These are phyloP conservation scores for Pythium rishiriense DNA, from an alignment of 352 stramenopile genomes.

Conservation along the genomic window DNA sequence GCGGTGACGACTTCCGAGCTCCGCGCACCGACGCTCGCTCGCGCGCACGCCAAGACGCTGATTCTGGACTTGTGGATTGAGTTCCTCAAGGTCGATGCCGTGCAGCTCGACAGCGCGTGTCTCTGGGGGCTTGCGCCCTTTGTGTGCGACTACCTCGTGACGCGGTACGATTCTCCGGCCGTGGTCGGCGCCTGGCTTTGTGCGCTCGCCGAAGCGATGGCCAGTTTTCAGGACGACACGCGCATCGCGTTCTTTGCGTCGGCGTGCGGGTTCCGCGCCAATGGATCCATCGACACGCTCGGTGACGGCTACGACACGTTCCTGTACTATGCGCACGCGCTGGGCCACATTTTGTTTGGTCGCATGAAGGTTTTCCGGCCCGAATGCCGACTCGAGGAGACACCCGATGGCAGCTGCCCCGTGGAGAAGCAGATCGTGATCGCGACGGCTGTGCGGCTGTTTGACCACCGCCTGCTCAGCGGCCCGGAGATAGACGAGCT, in stretches of 20 bases:
- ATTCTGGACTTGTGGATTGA: constrained; percentile 76
- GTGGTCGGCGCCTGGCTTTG: constrained; percentile 58
- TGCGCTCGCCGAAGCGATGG: constrained; percentile 47
- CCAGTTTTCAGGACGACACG: constrained; percentile 43
- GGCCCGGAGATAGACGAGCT: constrained; percentile 36
- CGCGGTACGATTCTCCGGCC: constrained; percentile 45
- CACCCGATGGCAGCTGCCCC: constrained; percentile 45
- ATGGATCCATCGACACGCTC: background rate
- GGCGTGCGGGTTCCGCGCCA: constrained; percentile 35
- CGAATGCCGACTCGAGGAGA: constrained; percentile 59
- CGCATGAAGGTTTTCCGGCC: constrained; percentile 71
- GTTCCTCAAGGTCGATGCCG: constrained; percentile 66
- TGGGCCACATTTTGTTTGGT: constrained; percentile 64
- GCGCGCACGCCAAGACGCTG: constrained; percentile 43
- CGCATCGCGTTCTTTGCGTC: constrained; percentile 66
- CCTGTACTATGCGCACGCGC: constrained; percentile 66
- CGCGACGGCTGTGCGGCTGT: constrained; percentile 38
- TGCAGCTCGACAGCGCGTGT: constrained; percentile 54
- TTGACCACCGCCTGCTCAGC: constrained; percentile 44
- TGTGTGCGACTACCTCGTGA: constrained; percentile 70
- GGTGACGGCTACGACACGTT: constrained; percentile 55
- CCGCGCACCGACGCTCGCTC: constrained; percentile 21
- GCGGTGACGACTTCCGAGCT: background rate
- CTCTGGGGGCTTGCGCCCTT: constrained; percentile 62
- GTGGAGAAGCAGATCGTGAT: constrained; percentile 38